These are phyloP conservation scores for Chlorella sp. DNA, from an alignment of 139 green algal species.

Conservation along the genomic window DNA sequence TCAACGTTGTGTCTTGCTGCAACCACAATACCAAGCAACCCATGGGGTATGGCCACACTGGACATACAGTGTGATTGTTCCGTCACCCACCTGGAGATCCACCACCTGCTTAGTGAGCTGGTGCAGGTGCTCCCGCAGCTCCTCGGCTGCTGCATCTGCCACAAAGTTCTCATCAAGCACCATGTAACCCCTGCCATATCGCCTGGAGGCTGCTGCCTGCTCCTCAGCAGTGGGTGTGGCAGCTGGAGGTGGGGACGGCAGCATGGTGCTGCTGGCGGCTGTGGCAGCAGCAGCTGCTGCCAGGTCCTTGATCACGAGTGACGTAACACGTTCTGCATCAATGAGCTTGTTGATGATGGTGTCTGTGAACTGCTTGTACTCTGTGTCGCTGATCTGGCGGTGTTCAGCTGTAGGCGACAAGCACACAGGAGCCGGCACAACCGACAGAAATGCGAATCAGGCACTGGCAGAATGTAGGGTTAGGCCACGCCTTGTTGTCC, in stretches of 20 bases:
- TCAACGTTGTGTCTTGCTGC: too few species aligned
- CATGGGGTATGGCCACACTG: too few species aligned
- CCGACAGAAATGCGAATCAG: too few species aligned
- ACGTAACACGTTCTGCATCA: conserved; percentile 26
- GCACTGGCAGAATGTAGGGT: too few species aligned
- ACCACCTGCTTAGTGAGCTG: conserved; percentile 41
- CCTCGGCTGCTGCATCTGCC: conserved; percentile 42
- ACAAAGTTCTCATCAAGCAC: conserved; percentile 16
- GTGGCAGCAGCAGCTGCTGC: too few species aligned
- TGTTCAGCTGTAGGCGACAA: too few species aligned
- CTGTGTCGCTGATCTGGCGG: conserved; percentile 30
- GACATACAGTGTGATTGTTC: too few species aligned
- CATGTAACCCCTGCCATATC: background rate
- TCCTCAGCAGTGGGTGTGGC: background rate
- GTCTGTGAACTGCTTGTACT: conserved; percentile 15
- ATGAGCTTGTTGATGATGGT: conserved; percentile 17
- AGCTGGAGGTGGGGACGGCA: too few species aligned
- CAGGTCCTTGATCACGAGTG: conserved; percentile 24
- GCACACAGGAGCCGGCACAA: too few species aligned
- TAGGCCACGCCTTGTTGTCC: too few species aligned
- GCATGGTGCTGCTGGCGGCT: background rate
- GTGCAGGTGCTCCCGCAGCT: conserved; percentile 34
- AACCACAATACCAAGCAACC: too few species aligned
- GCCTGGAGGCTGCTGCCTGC: background rate
- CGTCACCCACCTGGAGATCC: conserved; percentile 39